These are phyloP conservation scores for Fusarium tjaetaba DNA, from an alignment of 2,329 filamentous ascomycete species.

Conservation along the genomic window DNA sequence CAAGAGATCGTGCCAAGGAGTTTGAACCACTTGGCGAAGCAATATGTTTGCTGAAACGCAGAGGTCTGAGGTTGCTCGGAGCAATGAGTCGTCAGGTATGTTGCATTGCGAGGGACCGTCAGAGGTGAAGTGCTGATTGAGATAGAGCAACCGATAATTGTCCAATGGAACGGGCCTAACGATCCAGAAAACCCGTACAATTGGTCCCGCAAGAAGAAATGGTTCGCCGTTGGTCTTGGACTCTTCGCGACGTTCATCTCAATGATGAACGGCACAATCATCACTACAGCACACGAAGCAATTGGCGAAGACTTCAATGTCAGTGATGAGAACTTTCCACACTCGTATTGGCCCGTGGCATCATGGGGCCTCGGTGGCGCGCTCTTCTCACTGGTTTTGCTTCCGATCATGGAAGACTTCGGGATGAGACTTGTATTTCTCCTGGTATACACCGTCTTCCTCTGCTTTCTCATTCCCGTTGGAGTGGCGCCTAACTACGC, in stretches of 20 bases:
- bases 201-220: constrained; percentile 26
- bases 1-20: not conserved
- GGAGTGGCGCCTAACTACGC: constrained; percentile 17
- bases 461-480: constrained; percentile 18
- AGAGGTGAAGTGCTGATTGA: not conserved
- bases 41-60: not conserved
- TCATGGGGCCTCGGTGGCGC: constrained; percentile 24
- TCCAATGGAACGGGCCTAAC: constrained; percentile 11
- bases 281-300: constrained; percentile 19
- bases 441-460: not conserved
- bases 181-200: constrained; percentile 24
- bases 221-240: constrained; percentile 13
- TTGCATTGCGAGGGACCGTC: fast-evolving
- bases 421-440: constrained; percentile 25
- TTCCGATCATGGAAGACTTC: constrained; percentile 29
- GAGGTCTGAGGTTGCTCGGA: not conserved
- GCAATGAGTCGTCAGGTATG: not conserved
- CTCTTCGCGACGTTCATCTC: constrained; percentile 25
- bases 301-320: constrained; percentile 14
- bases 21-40: too few species aligned
- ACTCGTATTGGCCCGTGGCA: constrained; percentile 29
- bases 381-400: constrained; percentile 5
- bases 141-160: constrained; percentile 1
- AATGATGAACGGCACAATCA: constrained; percentile 32
- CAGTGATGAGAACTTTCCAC: constrained; percentile 15